These are phyloP conservation scores for Fusarium coffeatum DNA, from an alignment of 2,329 filamentous ascomycete genomes.

Conservation along the genomic window DNA sequence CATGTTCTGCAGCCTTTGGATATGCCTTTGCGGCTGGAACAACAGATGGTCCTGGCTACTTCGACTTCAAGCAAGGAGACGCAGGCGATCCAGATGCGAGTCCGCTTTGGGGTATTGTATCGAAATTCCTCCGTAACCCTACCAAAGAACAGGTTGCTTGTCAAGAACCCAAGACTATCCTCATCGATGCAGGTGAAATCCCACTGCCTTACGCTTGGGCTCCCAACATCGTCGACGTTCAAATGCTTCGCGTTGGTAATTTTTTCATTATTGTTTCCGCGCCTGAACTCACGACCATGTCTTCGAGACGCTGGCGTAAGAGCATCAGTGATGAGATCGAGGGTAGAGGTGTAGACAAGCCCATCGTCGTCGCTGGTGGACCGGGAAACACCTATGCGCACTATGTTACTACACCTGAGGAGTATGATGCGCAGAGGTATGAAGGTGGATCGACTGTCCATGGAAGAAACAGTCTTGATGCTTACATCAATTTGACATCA, in stretches of 20 bases:
- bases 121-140: slow-evolving; percentile 3
- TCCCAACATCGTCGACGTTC: slow-evolving; percentile 9
- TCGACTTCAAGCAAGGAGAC: slow-evolving; percentile 14
- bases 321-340: slow-evolving; percentile 1
- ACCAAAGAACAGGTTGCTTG: slow-evolving; percentile 4
- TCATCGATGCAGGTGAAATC: slow-evolving; percentile 11
- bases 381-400: slow-evolving; percentile 6
- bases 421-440: slow-evolving; percentile 12
- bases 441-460: slow-evolving; percentile 11
- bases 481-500: background rate
- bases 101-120: slow-evolving; percentile 8
- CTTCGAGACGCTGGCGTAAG: slow-evolving; percentile 9
- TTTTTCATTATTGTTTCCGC: slow-evolving; percentile 15
- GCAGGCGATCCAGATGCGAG: slow-evolving; percentile 3
- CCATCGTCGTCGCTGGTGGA: slow-evolving; percentile 12
- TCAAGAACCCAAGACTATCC: slow-evolving; percentile 1
- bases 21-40: slow-evolving; percentile 11
- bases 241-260: slow-evolving; percentile 9
- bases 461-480: slow-evolving; percentile 4
- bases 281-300: background rate
- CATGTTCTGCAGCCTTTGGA: background rate
- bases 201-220: slow-evolving; percentile 5
- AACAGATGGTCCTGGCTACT: slow-evolving; percentile 7
- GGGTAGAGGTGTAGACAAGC: background rate
- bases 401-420: slow-evolving; percentile 12